A percentile compares a stretch with the other conserved stretches of the same genome.
phyloP scores from a whole-genome alignment of 331 rosid species.

The Rhamnella rubrinervis region DNA sequence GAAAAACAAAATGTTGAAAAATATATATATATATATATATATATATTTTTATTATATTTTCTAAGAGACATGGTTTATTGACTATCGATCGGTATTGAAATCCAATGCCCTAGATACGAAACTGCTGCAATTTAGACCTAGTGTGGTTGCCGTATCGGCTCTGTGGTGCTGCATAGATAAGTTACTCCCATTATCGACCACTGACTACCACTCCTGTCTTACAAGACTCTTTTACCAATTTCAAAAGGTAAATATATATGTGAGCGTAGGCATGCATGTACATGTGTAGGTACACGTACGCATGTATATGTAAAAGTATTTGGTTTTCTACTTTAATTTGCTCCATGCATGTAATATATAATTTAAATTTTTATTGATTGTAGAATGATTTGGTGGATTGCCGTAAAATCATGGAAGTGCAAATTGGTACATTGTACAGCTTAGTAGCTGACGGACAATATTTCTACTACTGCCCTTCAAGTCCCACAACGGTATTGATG shows the following conservation, averaged over 20 bases:
- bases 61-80: no score
- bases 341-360: slow-evolving; percentile 6
- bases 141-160: slow-evolving; percentile 44
- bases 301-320: neutral
- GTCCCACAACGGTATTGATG: slow-evolving; percentile 51
- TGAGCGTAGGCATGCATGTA: neutral
- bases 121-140: slow-evolving; percentile 37
- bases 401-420: slow-evolving; percentile 36
- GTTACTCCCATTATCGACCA: slow-evolving; percentile 18
- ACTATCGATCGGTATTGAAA: no score
- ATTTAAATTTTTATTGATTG: slow-evolving; percentile 2
- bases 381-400: slow-evolving; percentile 45
- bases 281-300: no score
- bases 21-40: no score
- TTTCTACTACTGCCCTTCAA: slow-evolving; percentile 30
- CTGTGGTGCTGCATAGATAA: slow-evolving; percentile 31
- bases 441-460: neutral
- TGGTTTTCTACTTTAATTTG: neutral
- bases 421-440: neutral
- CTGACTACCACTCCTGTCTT: slow-evolving; percentile 16
- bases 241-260: slow-evolving; percentile 33
- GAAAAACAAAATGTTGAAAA: no score
- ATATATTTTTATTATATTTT: no score
- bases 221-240: slow-evolving; percentile 25
- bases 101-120: slow-evolving; percentile 27